Percentiles rank a stretch among this genome's conserved stretches.
Evolutionary conservation across 2,329 filamentous ascomycete genomes (phyloP).

Genomic region (Magnaporthiopsis poae): DNA sequence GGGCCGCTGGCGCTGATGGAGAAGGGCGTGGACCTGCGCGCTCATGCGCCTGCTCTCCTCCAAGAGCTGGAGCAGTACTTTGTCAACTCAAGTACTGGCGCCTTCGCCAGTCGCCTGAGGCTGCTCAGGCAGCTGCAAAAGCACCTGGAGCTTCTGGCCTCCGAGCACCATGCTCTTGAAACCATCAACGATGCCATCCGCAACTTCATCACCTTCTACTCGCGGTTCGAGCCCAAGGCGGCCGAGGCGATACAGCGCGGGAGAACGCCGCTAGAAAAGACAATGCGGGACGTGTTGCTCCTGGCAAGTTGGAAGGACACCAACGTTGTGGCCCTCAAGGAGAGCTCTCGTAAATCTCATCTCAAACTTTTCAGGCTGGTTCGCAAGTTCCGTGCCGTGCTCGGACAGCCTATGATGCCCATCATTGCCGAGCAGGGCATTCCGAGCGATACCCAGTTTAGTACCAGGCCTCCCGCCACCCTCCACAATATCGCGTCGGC

Average conservation of each 20-base stretch:
- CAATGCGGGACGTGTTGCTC: conserved; percentile 85
- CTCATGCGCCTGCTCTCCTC: conserved; percentile 61
- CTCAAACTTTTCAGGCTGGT: conserved; percentile 85
- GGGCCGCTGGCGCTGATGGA: conserved; percentile 58
- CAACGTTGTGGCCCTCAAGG: conserved; percentile 78
- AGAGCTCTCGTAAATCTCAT: conserved; percentile 84
- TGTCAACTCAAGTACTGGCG: conserved; percentile 66
- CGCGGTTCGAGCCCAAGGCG: conserved; percentile 58
- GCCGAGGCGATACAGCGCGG: conserved; percentile 56
- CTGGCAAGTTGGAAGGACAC: conserved; percentile 97
- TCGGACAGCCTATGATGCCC: conserved; percentile 64
- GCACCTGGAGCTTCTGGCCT: conserved; percentile 53
- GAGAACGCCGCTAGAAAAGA: conserved; percentile 71
- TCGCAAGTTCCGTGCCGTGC: conserved; percentile 72
- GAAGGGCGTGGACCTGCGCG: conserved; percentile 46
- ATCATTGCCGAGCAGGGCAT: conserved; percentile 49
- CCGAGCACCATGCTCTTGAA: conserved; percentile 48
- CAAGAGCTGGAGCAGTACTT: conserved; percentile 72
- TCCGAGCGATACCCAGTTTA: conserved; percentile 35
- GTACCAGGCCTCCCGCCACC: neutral
- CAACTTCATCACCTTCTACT: conserved; percentile 70
- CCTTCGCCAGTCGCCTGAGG: conserved; percentile 62
- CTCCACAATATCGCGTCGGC: neutral
- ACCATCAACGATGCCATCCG: conserved; percentile 54
- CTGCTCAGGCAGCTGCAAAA: conserved; percentile 57